Percentiles rank a stretch among this genome's conserved stretches.
phyloP scores from a whole-genome alignment of 257 asterid genomes.

The Scutellaria minor region DNA sequence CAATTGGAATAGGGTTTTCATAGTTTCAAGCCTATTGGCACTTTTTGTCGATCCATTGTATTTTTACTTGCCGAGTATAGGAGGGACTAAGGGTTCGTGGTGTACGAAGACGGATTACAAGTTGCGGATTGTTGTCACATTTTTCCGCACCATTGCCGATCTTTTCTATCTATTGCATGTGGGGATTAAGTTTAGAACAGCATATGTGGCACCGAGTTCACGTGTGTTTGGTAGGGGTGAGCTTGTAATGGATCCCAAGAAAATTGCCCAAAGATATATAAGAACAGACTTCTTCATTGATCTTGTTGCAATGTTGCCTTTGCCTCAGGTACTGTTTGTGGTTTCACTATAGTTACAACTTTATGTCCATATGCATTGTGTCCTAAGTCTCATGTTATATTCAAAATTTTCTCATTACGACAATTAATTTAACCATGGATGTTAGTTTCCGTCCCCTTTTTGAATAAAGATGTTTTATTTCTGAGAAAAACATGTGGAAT shows the following conservation, averaged over 20 bases:
- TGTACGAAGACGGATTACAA: slow-evolving; percentile 78
- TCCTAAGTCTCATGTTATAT: background rate
- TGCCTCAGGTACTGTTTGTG: slow-evolving; percentile 79
- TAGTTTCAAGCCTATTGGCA: slow-evolving; percentile 83
- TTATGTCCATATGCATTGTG: background rate
- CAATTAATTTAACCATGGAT: no score
- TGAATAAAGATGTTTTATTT: background rate
- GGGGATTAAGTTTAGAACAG: slow-evolving; percentile 84
- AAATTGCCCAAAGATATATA: slow-evolving; percentile 75
- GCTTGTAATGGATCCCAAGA: slow-evolving; percentile 93
- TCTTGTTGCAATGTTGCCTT: slow-evolving; percentile 85
- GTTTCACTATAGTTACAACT: slow-evolving; percentile 1
- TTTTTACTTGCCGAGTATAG: slow-evolving; percentile 79
- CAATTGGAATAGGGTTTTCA: slow-evolving; percentile 88
- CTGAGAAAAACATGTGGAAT: background rate
- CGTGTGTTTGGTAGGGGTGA: slow-evolving; percentile 98
- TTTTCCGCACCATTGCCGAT: slow-evolving; percentile 87
- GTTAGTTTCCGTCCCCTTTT: no score
- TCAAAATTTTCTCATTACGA: no score
- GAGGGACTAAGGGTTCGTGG: slow-evolving; percentile 62
- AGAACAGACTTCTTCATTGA: slow-evolving; percentile 83
- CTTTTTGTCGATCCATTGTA: slow-evolving; percentile 85
- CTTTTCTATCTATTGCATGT: slow-evolving; percentile 83
- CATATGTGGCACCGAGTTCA: slow-evolving; percentile 90
- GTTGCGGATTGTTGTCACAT: slow-evolving; percentile 77